These are phyloP conservation scores for Clonostachys solani DNA, from an alignment of 2,329 filamentous ascomycete species.

Conservation along the genomic window DNA sequence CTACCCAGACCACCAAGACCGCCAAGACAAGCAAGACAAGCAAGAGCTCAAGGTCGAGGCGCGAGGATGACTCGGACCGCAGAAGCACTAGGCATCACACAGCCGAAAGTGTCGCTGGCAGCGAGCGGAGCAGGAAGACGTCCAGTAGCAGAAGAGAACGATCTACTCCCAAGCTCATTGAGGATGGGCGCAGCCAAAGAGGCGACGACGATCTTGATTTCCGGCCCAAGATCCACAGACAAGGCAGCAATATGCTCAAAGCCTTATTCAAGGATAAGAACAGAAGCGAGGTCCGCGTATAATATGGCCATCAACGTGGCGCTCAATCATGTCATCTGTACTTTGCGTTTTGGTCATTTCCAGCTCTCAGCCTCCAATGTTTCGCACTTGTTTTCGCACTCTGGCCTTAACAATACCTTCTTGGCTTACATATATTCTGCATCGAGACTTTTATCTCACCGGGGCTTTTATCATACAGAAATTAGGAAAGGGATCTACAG, in stretches of 20 bases:
- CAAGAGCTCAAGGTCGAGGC: constrained; percentile 11
- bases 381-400: too few species aligned
- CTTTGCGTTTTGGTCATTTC: too few species aligned
- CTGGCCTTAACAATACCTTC: too few species aligned
- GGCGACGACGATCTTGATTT: constrained; percentile 33
- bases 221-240: constrained; percentile 42
- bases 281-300: constrained; percentile 25
- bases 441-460: too few species aligned
- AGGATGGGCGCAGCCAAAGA: constrained; percentile 24
- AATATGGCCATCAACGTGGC: neutral
- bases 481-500: too few species aligned
- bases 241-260: constrained; percentile 50
- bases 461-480: too few species aligned
- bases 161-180: constrained; percentile 23
- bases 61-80: constrained; percentile 17
- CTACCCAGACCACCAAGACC: constrained; percentile 15
- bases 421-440: too few species aligned
- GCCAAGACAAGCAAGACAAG: constrained; percentile 18
- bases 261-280: constrained; percentile 54
- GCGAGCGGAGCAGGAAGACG: constrained; percentile 22
- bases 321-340: too few species aligned
- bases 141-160: constrained; percentile 19
- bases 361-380: too few species aligned
- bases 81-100: constrained; percentile 13
- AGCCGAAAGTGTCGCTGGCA: constrained; percentile 18